These are phyloP conservation scores for Stephania yunnanensis DNA, from an alignment of 164 flowering plant species.

Conservation along the genomic window DNA sequence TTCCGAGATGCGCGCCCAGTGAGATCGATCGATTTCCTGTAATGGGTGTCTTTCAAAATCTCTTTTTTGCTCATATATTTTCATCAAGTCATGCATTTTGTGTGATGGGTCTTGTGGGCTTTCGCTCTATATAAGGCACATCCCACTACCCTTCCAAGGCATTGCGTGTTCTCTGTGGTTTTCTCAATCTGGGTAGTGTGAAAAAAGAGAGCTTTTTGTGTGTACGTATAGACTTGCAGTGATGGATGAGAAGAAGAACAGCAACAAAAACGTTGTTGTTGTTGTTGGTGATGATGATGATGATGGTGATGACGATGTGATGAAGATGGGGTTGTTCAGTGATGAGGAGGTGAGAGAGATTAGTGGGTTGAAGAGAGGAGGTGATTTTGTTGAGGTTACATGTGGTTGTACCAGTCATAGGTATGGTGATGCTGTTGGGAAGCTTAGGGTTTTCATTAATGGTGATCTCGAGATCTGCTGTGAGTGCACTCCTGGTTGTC, in stretches of 20 bases:
- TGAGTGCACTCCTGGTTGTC: constrained; percentile 85
- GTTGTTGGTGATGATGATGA: constrained; percentile 32
- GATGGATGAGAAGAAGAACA: background rate
- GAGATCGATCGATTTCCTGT: constrained; percentile 3
- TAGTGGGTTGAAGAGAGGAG: constrained; percentile 57
- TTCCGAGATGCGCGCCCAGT: constrained; percentile 10
- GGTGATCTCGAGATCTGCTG: constrained; percentile 77
- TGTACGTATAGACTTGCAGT: no score
- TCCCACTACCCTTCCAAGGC: background rate
- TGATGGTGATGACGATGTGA: constrained; percentile 24
- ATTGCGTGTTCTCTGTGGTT: constrained; percentile 9
- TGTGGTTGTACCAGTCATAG: constrained; percentile 87
- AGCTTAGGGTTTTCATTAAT: constrained; percentile 65
- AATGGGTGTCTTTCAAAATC: constrained; percentile 3
- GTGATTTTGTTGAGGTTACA: constrained; percentile 56
- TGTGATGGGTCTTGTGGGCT: constrained; percentile 23
- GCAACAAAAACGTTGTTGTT: background rate
- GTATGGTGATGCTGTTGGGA: constrained; percentile 87
- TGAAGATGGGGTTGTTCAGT: constrained; percentile 30
- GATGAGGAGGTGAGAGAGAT: constrained; percentile 73
- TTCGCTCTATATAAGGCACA: background rate
- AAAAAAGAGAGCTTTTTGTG: no score
- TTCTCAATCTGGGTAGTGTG: background rate
- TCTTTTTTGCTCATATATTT: background rate
- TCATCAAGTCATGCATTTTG: background rate